Evolutionary conservation across 352 stramenopile species (phyloP).

Genomic region (Pythium apleroticum): DNA sequence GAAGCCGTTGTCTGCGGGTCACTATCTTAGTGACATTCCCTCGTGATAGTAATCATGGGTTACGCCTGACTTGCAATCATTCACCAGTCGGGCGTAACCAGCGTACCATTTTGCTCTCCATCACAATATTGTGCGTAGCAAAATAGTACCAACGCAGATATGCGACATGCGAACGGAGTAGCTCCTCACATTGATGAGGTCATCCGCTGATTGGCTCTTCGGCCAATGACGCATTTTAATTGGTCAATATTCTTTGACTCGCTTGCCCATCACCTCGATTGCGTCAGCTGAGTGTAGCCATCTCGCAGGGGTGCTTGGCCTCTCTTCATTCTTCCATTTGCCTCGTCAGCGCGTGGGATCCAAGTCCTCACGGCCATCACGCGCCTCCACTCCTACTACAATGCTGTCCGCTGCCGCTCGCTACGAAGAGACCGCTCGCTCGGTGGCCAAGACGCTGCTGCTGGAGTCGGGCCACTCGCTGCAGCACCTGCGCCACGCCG

Average conservation of each 20-base stretch:
- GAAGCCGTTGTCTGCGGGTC: neutral
- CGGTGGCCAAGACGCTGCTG: slow-evolving; percentile 37
- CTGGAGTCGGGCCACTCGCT: slow-evolving; percentile 37
- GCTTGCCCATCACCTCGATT: slow-evolving; percentile 16
- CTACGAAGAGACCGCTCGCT: slow-evolving; percentile 35
- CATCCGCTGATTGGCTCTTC: slow-evolving; percentile 9
- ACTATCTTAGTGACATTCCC: too few relatives aligned
- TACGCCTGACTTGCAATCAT: too few relatives aligned
- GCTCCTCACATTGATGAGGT: slow-evolving; percentile 14
- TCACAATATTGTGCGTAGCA: too few relatives aligned
- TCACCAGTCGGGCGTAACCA: too few relatives aligned
- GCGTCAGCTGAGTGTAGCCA: slow-evolving; percentile 20
- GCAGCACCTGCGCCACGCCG: slow-evolving; percentile 38
- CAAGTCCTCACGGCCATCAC: neutral
- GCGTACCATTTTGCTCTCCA: too few relatives aligned
- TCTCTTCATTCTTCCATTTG: neutral
- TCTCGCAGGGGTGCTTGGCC: neutral
- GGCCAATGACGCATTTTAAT: neutral
- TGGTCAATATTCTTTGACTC: neutral
- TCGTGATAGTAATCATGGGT: too few relatives aligned
- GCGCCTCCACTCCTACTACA: neutral
- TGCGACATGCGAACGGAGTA: slow-evolving; percentile 1
- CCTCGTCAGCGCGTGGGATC: neutral
- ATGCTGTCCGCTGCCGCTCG: slow-evolving; percentile 14
- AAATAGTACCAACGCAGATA: neutral